phyloP scores from a whole-genome alignment of 495 filamentous ascomycete species.

The Penicillium alfredii region DNA sequence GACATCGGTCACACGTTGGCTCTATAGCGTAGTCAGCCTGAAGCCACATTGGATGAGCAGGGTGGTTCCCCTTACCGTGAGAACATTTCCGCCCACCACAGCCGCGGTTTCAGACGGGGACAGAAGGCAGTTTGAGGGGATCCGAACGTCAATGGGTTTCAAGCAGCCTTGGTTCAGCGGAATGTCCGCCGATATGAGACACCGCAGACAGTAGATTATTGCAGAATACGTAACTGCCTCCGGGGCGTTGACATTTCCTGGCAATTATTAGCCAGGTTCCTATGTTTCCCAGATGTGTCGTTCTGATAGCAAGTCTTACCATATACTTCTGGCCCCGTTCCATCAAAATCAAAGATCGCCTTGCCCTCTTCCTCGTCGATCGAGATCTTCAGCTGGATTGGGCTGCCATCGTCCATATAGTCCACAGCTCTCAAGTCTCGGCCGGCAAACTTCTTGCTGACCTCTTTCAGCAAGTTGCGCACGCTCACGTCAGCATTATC shows the following conservation, averaged over 20 bases:
- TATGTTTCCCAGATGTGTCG: too few relatives aligned
- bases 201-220: constrained; percentile 89
- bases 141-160: constrained; percentile 71
- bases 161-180: constrained; percentile 94
- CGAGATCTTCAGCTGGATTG: constrained; percentile 75
- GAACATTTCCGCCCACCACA: constrained; percentile 84
- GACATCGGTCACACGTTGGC: constrained; percentile 82
- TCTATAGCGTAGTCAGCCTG: constrained; percentile 4
- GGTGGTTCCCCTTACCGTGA: constrained; percentile 44
- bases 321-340: constrained; percentile 84
- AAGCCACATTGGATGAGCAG: neutral
- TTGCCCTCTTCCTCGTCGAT: constrained; percentile 79
- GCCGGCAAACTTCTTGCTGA: constrained; percentile 67
- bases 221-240: constrained; percentile 85
- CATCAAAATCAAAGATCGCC: constrained; percentile 80
- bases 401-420: constrained; percentile 91
- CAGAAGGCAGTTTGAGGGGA: constrained; percentile 72
- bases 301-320: constrained; percentile 25
- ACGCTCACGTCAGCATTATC: constrained; percentile 83
- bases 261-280: too few relatives aligned
- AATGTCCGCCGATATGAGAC: constrained; percentile 83
- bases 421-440: constrained; percentile 74
- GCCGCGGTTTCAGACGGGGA: constrained; percentile 73
- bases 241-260: constrained; percentile 88
- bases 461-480: constrained; percentile 66